Conservation (phyloP, 352 stramenopile genomes). For the Pythium insidiosum region DNA sequence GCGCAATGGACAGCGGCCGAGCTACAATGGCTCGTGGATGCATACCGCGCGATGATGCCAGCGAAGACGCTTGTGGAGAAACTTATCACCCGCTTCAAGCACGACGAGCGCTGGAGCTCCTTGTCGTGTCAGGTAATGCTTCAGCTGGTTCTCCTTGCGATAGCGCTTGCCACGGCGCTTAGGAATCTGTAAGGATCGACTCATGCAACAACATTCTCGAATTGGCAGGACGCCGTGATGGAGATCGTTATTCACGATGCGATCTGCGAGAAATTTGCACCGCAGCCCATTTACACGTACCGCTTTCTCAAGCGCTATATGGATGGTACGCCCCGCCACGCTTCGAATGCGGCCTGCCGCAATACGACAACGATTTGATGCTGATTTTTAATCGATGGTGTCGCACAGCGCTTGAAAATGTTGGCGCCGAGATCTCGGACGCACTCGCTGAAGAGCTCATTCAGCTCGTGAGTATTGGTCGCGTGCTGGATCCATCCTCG, state of each 20-base stretch:
- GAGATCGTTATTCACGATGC: conserved; percentile 38
- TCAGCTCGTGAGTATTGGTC: conserved; percentile 29
- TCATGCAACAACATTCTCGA: neutral
- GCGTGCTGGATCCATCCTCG: conserved; percentile 20
- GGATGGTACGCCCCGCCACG: conserved; percentile 23
- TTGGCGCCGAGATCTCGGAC: conserved; percentile 37
- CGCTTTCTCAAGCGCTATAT: conserved; percentile 65
- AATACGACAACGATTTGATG: neutral
- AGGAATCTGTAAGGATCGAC: no score
- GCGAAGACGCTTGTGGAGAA: conserved; percentile 27
- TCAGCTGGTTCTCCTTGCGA: neutral
- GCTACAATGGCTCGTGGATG: conserved; percentile 36
- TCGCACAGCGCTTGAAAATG: conserved; percentile 40
- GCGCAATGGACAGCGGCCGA: neutral
- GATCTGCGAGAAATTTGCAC: conserved; percentile 51
- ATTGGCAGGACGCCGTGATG: conserved; percentile 40
- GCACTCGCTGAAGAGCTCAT: conserved; percentile 44
- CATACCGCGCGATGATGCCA: conserved; percentile 60
- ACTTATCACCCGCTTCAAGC: conserved; percentile 24
- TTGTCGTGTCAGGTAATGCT: conserved; percentile 45
- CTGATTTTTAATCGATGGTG: neutral
- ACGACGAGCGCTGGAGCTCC: conserved; percentile 27
- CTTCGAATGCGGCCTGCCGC: neutral
- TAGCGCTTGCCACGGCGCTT: no score
- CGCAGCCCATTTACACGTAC: conserved; percentile 53